Evolutionary conservation across 192 early-diverging fungal genomes (phyloP).

Genomic region (Chytriomyces confervae): DNA sequence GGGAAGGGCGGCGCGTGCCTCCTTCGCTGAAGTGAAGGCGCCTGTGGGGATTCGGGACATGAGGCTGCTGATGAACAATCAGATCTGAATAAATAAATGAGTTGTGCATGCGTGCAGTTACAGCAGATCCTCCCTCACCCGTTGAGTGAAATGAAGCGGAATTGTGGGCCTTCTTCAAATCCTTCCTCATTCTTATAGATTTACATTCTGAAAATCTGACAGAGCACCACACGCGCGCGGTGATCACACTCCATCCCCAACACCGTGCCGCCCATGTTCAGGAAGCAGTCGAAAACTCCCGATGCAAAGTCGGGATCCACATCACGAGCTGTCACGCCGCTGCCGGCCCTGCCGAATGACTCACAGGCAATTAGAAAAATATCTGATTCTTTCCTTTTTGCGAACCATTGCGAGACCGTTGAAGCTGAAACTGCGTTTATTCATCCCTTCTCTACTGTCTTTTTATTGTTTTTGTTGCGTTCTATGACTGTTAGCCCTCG

Average conservation of each 20-base stretch:
- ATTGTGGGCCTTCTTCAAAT: constrained; percentile 19
- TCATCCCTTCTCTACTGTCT: not conserved
- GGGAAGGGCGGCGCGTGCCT: constrained; percentile 31
- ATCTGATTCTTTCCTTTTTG: too few relatives aligned
- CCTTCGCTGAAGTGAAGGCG: not conserved
- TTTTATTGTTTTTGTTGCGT: not conserved
- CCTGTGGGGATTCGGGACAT: not conserved
- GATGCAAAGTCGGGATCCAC: not conserved
- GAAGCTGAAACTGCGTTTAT: not conserved
- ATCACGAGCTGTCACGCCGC: not conserved
- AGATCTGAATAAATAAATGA: too few relatives aligned
- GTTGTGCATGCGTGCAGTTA: too few relatives aligned
- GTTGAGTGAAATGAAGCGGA: not conserved
- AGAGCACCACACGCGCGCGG: not conserved
- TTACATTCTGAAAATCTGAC: constrained; percentile 9
- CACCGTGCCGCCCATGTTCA: constrained; percentile 1
- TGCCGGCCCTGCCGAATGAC: not conserved
- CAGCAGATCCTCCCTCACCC: too few relatives aligned
- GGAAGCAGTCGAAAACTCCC: constrained; percentile 2
- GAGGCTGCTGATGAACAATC: too few relatives aligned
- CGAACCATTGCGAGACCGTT: too few relatives aligned
- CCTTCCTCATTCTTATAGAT: not conserved
- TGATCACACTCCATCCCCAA: not conserved
- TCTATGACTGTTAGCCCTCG: too few relatives aligned
- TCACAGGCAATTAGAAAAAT: too few relatives aligned